These are phyloP conservation scores for Candida xiaguanensis DNA, from an alignment of 805 yeast genomes.

Conservation along the genomic window DNA sequence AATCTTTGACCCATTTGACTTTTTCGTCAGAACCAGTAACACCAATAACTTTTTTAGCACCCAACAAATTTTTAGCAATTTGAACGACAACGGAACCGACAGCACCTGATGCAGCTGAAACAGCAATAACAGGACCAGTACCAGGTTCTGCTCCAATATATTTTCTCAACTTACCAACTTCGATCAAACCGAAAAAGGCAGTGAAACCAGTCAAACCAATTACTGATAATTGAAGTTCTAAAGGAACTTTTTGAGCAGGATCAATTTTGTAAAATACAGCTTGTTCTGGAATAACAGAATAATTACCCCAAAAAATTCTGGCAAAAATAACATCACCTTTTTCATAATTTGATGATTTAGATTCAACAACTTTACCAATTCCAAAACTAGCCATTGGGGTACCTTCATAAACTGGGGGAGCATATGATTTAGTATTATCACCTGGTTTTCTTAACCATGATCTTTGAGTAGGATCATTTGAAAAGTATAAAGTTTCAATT, in stretches of 20 bases:
- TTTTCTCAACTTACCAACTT: slow-evolving; percentile 43
- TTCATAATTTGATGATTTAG: slow-evolving; percentile 35
- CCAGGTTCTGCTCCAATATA: slow-evolving; percentile 9
- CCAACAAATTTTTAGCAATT: slow-evolving; percentile 49
- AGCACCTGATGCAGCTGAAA: slow-evolving; percentile 73
- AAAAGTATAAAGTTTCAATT: slow-evolving; percentile 43
- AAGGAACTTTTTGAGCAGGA: slow-evolving; percentile 23
- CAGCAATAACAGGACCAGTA: slow-evolving; percentile 44
- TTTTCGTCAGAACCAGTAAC: slow-evolving; percentile 61
- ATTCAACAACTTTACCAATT: slow-evolving; percentile 46
- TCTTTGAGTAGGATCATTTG: slow-evolving; percentile 64
- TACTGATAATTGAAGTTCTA: slow-evolving; percentile 43
- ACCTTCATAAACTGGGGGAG: slow-evolving; percentile 38
- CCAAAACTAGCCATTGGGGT: slow-evolving; percentile 46
- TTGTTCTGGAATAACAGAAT: slow-evolving; percentile 30
- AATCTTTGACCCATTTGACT: slow-evolving; percentile 46
- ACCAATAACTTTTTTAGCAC: slow-evolving; percentile 56
- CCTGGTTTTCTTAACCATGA: slow-evolving; percentile 46
- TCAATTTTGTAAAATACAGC: slow-evolving; percentile 27
- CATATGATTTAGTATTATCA: slow-evolving; percentile 28
- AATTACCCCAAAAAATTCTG: slow-evolving; percentile 46
- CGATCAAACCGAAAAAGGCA: slow-evolving; percentile 53
- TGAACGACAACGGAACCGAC: slow-evolving; percentile 62
- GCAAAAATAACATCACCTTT: slow-evolving; percentile 34
- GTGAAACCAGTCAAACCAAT: slow-evolving; percentile 60